Evolutionary conservation across 495 filamentous ascomycete species (phyloP), one percentile per base, ranked within the genome.

Genomic region (Entonaema liquescens): DNA sequence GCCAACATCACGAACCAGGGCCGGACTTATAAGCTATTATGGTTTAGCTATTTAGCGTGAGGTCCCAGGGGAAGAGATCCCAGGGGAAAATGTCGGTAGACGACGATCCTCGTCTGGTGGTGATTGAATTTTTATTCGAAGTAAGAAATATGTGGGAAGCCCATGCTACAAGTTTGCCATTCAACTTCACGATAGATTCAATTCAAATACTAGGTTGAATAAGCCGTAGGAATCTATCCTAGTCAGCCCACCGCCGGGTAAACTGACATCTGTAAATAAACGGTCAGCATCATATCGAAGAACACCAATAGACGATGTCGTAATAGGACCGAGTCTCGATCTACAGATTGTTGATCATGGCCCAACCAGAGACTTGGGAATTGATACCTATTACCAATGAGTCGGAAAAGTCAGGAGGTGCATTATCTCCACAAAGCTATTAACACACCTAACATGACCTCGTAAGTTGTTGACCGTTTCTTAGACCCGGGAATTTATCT

Each of bases 241-340:
- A 17, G 40, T 44, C 40, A 21, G 40, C 54, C 40, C 17, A 31
- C 54, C 28, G 15, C 61, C 56, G 55, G 61, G 25, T 60, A 38
- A 60, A 65, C 47, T 21, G 61, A 53, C 29, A 55, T 35, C 44
- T 65, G 67, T n/a, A 65, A 63, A 69, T 59, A 42, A 29, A 70
- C 59, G 55, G 58, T 47, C 53, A 70, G 54, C 40, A 19, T 28
- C 29, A n/a, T n/a, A 66, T 23, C 15, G 23, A 44, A 63, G 26
- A 44, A 33, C 40, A 28, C 26, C 23, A 62, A 17, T n/a, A 52
- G 57, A 52, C 13, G 25, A 52, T 65, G 47, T 65, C 50, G 58
- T 65, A 70, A 65, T 67, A 60, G 38, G 38, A 55, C 67, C 61
- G 67, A 65, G 44, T 23, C 29, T 38, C 15, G 62, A 47, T 53